A percentile compares a stretch with the other conserved stretches of the same genome.
These are phyloP conservation scores for Amyloporia xantha DNA, from an alignment of 768 basidiomycete species.

Conservation along the genomic window DNA sequence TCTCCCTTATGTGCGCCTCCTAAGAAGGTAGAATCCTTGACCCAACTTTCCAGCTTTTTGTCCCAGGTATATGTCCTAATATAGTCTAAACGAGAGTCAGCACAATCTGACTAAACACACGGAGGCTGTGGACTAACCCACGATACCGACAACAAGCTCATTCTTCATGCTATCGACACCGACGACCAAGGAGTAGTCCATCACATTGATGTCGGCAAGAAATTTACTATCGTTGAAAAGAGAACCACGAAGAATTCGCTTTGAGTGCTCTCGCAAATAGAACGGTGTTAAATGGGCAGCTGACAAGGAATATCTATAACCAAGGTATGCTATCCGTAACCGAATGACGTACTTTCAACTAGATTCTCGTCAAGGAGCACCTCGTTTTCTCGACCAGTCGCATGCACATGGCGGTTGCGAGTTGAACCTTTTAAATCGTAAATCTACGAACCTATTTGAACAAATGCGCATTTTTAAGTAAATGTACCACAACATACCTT, in stretches of 20 bases:
- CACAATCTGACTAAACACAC: not conserved
- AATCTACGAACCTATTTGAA: constrained; percentile 45
- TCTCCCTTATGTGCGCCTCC: constrained; percentile 80
- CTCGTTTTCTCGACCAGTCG: constrained; percentile 86
- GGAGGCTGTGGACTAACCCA: constrained; percentile 55
- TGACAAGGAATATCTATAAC: constrained; percentile 25
- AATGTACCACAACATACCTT: constrained; percentile 44
- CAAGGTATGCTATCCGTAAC: not conserved
- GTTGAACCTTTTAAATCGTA: constrained; percentile 97
- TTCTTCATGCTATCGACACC: constrained; percentile 87
- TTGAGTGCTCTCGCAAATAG: constrained; percentile 94
- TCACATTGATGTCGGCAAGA: constrained; percentile 88
- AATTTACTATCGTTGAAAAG: constrained; percentile 95
- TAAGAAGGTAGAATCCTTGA: constrained; percentile 90
- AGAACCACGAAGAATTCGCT: constrained; percentile 84
- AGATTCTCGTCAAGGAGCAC: constrained; percentile 96
- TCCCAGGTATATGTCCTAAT: constrained; percentile 98
- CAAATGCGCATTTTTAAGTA: not conserved
- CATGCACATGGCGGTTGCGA: constrained; percentile 86
- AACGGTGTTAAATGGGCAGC: constrained; percentile 85
- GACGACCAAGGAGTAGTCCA: constrained; percentile 96
- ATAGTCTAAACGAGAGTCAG: constrained; percentile 56
- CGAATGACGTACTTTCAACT: constrained; percentile 57
- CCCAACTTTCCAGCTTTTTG: constrained; percentile 97
- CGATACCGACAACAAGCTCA: constrained; percentile 94